Percentiles rank a stretch among this genome's conserved stretches.
Conservation (phyloP, 148 eudicot species). For the Heliamphora exappendiculata region DNA sequence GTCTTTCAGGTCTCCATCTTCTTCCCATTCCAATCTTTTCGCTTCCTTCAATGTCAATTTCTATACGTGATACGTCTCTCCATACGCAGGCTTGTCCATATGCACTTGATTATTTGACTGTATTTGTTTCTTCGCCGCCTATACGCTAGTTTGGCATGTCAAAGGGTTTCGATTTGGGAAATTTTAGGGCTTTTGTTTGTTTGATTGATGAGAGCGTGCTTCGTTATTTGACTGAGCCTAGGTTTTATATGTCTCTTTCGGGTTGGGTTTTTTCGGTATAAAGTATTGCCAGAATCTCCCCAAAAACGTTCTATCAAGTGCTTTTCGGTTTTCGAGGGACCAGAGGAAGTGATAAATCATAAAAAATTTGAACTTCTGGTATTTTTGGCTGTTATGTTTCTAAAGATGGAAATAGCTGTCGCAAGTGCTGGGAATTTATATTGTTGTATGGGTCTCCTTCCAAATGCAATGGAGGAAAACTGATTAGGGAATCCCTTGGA, state of each 20-base stretch:
- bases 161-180: not conserved
- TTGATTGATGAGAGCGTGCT: not conserved
- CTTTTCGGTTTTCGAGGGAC: not conserved
- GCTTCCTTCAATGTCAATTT: not conserved
- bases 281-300: not conserved
- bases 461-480: not conserved
- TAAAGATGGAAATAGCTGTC: not conserved
- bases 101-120: not conserved
- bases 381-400: not conserved
- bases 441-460: not conserved
- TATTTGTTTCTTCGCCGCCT: not conserved
- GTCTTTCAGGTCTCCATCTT: constrained; percentile 52
- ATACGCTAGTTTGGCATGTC: not conserved
- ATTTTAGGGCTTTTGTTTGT: constrained; percentile 8
- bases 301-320: not conserved
- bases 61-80: not conserved
- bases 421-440: not conserved
- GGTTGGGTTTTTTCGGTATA: not conserved
- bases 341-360: not conserved
- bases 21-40: not conserved
- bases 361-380: not conserved
- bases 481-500: not conserved
- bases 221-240: constrained; percentile 1
- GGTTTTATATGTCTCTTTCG: not conserved
- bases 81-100: no score